Evolutionary conservation across 371 early-diverging fungal species (phyloP), one percentile per base, ranked within the genome.

Genomic region (Mortierella sp.): DNA sequence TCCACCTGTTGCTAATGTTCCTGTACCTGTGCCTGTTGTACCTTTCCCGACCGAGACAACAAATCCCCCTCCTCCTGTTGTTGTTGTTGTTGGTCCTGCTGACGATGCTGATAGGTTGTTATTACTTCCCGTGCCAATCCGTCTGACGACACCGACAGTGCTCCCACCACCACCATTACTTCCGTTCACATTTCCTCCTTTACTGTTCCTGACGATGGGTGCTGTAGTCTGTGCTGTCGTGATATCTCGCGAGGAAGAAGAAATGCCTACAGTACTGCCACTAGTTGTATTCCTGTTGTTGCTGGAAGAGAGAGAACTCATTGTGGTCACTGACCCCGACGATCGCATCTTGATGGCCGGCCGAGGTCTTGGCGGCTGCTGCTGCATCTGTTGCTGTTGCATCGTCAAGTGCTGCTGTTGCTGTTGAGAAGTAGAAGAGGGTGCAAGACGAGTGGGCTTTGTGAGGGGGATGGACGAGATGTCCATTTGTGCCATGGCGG

Each of bases 401-500:
- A 43, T 9, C 10, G 55, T 9, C 26, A 21, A 26, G 31, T 16
- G 6, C 16, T 64, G 64, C 34, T 34, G 64, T n/a, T n/a, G n/a
- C n/a, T n/a, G n/a, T n/a, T n/a, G n/a, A n/a, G n/a, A n/a, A 5
- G 53, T 19, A 13, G 53, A 53, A 21, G 61, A 61, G 5, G 64
- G 31, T 6, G 73, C 64, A 24, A 50, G n/a, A 46, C 70, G 70
- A 51, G 54, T 43, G 43, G 73, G 51, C 21, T 50, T 34, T 43
- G 82, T 24, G 57, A 71, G 61, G 5, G 82, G 28, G 19, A 82
- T 34, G 79, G 76, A 69, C 8, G 77, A 77, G 51, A 80, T 71
- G 84, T 83, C 80, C 61, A 80, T 77, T 74, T 83, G 84, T 31
- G 75, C 80, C 44, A 67, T 77, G 70, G 61, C 37, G 24, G 77